These are phyloP conservation scores for Rhizoctonia solani DNA, from an alignment of 1,284 basidiomycete species.

Conservation along the genomic window DNA sequence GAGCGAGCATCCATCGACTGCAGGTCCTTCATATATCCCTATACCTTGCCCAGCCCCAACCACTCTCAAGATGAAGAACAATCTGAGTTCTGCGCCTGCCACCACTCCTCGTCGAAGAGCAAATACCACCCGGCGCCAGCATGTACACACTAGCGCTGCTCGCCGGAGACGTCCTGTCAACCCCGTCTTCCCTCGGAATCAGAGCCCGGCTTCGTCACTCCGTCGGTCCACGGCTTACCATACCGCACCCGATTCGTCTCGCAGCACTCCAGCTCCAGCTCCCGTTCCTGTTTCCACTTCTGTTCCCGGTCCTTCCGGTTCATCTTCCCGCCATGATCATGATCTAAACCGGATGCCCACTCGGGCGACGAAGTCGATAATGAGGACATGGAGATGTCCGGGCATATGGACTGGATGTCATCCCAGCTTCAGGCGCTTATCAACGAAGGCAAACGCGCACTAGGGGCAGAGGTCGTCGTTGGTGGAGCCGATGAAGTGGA, in stretches of 20 bases:
- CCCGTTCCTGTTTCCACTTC: neutral
- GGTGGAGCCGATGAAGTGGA: constrained; percentile 31
- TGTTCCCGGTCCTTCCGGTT: constrained; percentile 1
- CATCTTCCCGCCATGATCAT: neutral
- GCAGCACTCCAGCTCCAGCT: neutral
- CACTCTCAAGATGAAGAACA: too few species aligned
- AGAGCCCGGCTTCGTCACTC: constrained; percentile 21
- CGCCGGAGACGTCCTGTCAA: constrained; percentile 29
- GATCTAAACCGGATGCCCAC: neutral
- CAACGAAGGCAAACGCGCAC: constrained; percentile 37
- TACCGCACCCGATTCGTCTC: constrained; percentile 26
- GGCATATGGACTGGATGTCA: constrained; percentile 40
- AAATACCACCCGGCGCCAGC: too few species aligned
- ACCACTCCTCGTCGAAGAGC: too few species aligned
- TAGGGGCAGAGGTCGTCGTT: constrained; percentile 38
- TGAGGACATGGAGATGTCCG: constrained; percentile 47
- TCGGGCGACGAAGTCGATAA: constrained; percentile 43
- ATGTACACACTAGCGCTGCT: neutral
- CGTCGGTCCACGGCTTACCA: constrained; percentile 1
- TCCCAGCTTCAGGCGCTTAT: constrained; percentile 37
- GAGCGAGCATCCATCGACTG: constrained; percentile 1
- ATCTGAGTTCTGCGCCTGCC: too few species aligned
- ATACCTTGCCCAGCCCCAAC: too few species aligned
- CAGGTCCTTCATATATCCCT: constrained; percentile 17
- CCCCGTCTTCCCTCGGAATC: neutral